Evolutionary conservation across 2,329 filamentous ascomycete genomes (phyloP).

Genomic region (Fusarium sp.): DNA sequence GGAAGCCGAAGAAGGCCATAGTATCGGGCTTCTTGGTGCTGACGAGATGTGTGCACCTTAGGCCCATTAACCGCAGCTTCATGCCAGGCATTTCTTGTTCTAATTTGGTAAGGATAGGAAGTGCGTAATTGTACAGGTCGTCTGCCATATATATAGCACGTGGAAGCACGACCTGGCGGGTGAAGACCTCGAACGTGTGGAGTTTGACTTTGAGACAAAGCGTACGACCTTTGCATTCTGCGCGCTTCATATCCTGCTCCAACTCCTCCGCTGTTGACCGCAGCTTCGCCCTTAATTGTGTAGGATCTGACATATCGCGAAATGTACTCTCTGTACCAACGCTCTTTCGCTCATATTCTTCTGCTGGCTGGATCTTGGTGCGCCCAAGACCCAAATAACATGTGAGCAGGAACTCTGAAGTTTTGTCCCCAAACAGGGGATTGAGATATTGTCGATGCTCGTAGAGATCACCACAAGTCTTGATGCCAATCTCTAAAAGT

Average conservation of each 20-base stretch:
- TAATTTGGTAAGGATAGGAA: conserved; percentile 87
- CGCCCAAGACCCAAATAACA: conserved; percentile 89
- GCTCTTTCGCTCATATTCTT: conserved; percentile 92
- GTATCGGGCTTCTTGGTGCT: conserved; percentile 85
- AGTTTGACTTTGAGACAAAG: conserved; percentile 93
- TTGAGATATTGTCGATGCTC: conserved; percentile 77
- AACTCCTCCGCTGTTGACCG: conserved; percentile 85
- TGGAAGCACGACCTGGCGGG: conserved; percentile 81
- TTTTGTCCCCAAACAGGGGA: conserved; percentile 90
- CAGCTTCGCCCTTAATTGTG: conserved; percentile 80
- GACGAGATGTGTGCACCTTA: conserved; percentile 88
- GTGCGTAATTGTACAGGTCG: conserved; percentile 83
- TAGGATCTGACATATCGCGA: conserved; percentile 77
- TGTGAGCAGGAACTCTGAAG: conserved; percentile 85
- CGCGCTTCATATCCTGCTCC: conserved; percentile 83
- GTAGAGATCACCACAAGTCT: conserved; percentile 90
- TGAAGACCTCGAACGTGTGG: conserved; percentile 92
- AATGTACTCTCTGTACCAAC: conserved; percentile 96
- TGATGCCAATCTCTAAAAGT: conserved; percentile 86
- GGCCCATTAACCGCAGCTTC: conserved; percentile 86
- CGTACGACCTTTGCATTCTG: conserved; percentile 89
- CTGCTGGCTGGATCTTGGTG: conserved; percentile 85
- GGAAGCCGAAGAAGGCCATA: conserved; percentile 82
- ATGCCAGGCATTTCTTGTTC: conserved; percentile 85
- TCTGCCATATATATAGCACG: conserved; percentile 79